phyloP scores from a whole-genome alignment of 2,329 filamentous ascomycete species.

The Arthrocladium fulminans region DNA sequence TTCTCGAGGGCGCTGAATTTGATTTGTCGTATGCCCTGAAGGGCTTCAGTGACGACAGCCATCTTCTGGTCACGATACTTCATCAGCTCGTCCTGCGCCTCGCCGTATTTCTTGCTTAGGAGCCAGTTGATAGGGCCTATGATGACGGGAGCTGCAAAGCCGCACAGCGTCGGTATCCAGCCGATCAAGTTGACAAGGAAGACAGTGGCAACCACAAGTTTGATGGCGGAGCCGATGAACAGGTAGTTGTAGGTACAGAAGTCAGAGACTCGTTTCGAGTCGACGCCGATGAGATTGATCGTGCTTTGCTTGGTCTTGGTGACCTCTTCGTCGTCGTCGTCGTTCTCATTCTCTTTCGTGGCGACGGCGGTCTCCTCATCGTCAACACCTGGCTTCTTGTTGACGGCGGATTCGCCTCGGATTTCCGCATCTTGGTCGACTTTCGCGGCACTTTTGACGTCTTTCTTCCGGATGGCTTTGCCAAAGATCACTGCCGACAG shows the following conservation, averaged over 20 bases:
- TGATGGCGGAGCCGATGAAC: constrained; percentile 54
- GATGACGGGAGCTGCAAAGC: constrained; percentile 54
- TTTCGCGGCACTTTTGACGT: constrained; percentile 53
- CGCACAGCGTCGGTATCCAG: constrained; percentile 59
- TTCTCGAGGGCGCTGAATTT: constrained; percentile 71
- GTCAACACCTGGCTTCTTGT: constrained; percentile 25
- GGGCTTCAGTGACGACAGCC: constrained; percentile 64
- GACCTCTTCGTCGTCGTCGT: constrained; percentile 43
- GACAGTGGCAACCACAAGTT: constrained; percentile 55
- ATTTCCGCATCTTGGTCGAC: constrained; percentile 18
- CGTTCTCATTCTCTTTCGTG: constrained; percentile 28
- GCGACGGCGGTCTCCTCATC: constrained; percentile 27
- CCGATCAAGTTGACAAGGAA: constrained; percentile 64
- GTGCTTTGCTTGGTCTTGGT: constrained; percentile 60
- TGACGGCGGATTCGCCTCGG: constrained; percentile 24
- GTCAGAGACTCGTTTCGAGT: constrained; percentile 59
- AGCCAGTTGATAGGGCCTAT: constrained; percentile 61
- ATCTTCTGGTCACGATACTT: constrained; percentile 67
- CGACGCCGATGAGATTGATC: constrained; percentile 71
- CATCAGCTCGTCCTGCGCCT: constrained; percentile 62
- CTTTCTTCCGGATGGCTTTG: constrained; percentile 68
- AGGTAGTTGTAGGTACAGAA: constrained; percentile 60
- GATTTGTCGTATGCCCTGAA: constrained; percentile 74
- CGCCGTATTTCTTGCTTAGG: constrained; percentile 56
- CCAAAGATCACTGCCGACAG: constrained; percentile 65